phyloP scores from a whole-genome alignment of 108 stramenopile species.

The Parmales sp. region DNA sequence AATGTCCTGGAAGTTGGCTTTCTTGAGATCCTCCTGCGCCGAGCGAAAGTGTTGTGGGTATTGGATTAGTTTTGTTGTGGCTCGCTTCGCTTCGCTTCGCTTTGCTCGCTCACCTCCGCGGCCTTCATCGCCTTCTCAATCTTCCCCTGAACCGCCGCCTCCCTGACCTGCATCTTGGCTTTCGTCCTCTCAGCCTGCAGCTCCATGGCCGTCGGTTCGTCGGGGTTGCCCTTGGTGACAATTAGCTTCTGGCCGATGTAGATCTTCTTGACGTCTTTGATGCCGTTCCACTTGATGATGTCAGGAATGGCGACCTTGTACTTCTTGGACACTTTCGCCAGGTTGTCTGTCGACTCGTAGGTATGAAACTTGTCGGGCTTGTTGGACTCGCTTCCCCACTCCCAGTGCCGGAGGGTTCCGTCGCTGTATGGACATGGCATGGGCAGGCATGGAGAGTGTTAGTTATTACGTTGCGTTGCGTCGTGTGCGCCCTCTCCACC shows the following conservation, averaged over 20 bases:
- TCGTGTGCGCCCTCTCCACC: too few relatives aligned
- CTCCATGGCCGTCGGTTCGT: slow-evolving; percentile 13
- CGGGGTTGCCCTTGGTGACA: slow-evolving; percentile 12
- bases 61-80: background rate
- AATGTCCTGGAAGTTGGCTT: background rate
- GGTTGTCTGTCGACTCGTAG: slow-evolving; percentile 20
- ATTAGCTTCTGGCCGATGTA: slow-evolving; percentile 12
- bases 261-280: slow-evolving; percentile 16
- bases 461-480: too few relatives aligned
- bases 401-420: slow-evolving; percentile 35
- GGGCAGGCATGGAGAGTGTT: too few relatives aligned
- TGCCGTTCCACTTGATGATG: slow-evolving; percentile 32
- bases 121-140: background rate
- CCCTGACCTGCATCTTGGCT: background rate
- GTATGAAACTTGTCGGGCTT: slow-evolving; percentile 28
- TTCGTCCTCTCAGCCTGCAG: background rate
- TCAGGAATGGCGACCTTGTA: slow-evolving; percentile 18
- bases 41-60: background rate
- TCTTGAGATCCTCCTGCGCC: background rate
- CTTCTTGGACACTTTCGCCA: slow-evolving; percentile 22
- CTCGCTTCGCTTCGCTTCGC: background rate
- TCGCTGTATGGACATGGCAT: too few relatives aligned
- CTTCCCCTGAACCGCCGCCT: background rate
- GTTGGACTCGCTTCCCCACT: slow-evolving; percentile 21
- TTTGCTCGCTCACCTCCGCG: background rate